These are phyloP conservation scores for Dinochytrium kinnereticum DNA, from an alignment of 371 early-diverging fungal species.

Conservation along the genomic window DNA sequence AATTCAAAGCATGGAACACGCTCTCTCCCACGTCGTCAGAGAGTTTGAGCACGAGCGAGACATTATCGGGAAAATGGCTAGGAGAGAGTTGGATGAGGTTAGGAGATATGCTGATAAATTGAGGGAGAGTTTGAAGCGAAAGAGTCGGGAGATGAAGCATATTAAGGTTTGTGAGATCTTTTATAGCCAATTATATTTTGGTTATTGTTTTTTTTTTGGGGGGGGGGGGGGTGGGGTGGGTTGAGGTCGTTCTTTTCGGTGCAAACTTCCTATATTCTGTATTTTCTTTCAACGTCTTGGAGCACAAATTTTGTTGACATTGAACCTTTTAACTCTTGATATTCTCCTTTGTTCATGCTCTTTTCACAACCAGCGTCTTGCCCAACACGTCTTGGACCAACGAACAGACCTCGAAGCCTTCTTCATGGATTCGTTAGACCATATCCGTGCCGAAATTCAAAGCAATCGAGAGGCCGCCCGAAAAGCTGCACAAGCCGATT, in stretches of 20 bases:
- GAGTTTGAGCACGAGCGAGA: constrained; percentile 60
- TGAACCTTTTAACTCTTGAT: neutral
- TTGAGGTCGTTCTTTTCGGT: too few relatives aligned
- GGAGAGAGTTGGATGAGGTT: constrained; percentile 55
- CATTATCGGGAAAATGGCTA: constrained; percentile 48
- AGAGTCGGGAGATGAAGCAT: constrained; percentile 54
- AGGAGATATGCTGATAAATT: constrained; percentile 39
- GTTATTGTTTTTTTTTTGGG: too few relatives aligned
- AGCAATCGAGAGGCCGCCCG: constrained; percentile 34
- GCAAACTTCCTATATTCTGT: too few relatives aligned
- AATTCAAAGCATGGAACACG: constrained; percentile 55
- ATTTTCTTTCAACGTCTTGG: too few relatives aligned
- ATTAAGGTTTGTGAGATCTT: constrained; percentile 54
- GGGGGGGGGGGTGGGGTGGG: too few relatives aligned
- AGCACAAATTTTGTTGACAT: too few relatives aligned
- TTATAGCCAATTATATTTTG: too few relatives aligned
- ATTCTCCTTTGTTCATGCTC: too few relatives aligned
- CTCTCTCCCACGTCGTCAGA: constrained; percentile 57
- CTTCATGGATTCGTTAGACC: constrained; percentile 62
- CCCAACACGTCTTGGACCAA: constrained; percentile 59
- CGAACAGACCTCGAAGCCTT: constrained; percentile 59
- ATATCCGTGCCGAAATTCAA: constrained; percentile 45
- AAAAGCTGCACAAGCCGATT: constrained; percentile 39
- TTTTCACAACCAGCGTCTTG: constrained; percentile 58
- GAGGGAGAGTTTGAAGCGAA: constrained; percentile 41